Percentiles rank a stretch among this genome's conserved stretches.
These are phyloP conservation scores for Solanum medicagineum DNA, from an alignment of 257 asterid species.

Conservation along the genomic window DNA sequence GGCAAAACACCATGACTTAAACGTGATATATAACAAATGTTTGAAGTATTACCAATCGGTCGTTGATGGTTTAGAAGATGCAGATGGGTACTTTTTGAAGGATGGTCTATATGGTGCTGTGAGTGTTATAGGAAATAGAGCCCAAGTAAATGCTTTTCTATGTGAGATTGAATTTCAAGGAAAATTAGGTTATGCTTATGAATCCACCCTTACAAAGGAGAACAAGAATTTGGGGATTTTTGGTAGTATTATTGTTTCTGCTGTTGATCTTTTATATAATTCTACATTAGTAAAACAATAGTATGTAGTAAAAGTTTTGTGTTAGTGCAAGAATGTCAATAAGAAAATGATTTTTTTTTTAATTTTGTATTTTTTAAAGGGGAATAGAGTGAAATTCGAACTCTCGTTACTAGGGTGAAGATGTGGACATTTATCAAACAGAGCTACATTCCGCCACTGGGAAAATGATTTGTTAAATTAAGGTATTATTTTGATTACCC, in stretches of 20 bases:
- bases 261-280: neutral
- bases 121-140: neutral
- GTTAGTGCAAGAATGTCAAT: neutral
- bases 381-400: neutral
- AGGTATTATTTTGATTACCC: no score
- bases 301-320: neutral
- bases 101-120: neutral
- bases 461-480: no score
- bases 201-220: neutral
- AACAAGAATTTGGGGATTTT: neutral
- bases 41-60: neutral
- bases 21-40: neutral
- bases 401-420: neutral
- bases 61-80: neutral
- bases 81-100: neutral
- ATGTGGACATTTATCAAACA: neutral
- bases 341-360: neutral
- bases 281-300: neutral
- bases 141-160: neutral
- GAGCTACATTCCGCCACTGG: neutral
- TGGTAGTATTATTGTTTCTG: neutral
- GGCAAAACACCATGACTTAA: neutral
- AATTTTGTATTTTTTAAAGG: neutral
- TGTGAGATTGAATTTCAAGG: neutral
- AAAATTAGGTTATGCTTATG: neutral